Evolutionary conservation across 2,329 filamentous ascomycete species (phyloP).

Genomic region (Pleoardoris graminearum): DNA sequence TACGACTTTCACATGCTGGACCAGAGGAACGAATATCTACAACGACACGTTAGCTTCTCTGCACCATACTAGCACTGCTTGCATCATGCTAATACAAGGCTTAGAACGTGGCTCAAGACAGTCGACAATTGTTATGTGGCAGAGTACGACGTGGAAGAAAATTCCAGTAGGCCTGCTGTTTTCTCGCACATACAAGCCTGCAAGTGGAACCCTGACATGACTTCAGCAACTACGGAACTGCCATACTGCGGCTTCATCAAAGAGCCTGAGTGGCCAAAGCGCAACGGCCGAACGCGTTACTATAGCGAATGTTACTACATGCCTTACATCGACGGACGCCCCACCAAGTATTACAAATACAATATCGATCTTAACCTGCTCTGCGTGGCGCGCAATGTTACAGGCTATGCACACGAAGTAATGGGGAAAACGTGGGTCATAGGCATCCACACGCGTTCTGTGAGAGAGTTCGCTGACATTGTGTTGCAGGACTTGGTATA

Average conservation of each 20-base stretch:
- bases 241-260: conserved; percentile 11
- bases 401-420: not conserved
- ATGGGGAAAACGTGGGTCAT: not conserved
- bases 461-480: not conserved
- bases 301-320: conserved; percentile 8
- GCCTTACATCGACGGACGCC: not conserved
- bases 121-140: conserved; percentile 10
- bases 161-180: not conserved
- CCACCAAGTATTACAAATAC: conserved; percentile 11
- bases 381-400: conserved; percentile 4
- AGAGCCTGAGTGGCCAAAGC: not conserved
- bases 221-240: conserved; percentile 6
- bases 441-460: too few species aligned
- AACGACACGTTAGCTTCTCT: conserved; percentile 9
- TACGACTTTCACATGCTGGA: conserved; percentile 12
- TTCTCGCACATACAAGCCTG: not conserved
- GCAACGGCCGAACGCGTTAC: conserved; percentile 5
- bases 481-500: conserved; percentile 9
- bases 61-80: not conserved
- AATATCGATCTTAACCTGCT: conserved; percentile 6
- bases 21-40: conserved; percentile 6
- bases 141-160: conserved; percentile 11
- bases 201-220: not conserved
- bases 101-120: conserved; percentile 13
- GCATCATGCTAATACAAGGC: not conserved